These are phyloP conservation scores for Tulasnella sp. DNA, from an alignment of 768 basidiomycete species.

Conservation along the genomic window DNA sequence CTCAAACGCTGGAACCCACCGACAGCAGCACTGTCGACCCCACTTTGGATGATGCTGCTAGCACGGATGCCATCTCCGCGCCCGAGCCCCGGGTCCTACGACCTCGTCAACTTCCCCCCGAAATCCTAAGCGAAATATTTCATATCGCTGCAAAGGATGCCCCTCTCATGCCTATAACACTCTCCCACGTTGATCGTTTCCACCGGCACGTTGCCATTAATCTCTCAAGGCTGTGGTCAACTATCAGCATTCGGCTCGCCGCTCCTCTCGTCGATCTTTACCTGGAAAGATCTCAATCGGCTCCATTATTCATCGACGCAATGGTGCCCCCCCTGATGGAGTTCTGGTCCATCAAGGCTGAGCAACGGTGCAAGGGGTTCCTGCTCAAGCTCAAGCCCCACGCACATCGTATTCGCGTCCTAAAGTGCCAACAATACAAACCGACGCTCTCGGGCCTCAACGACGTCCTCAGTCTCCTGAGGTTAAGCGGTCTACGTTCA, in stretches of 20 bases:
- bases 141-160: neutral
- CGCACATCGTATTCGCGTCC: neutral
- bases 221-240: neutral
- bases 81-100: neutral
- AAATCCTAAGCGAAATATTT: neutral
- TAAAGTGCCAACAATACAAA: neutral
- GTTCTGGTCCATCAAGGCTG: neutral
- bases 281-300: neutral
- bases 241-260: neutral
- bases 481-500: neutral
- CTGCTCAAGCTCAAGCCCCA: neutral
- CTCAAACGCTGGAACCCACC: neutral
- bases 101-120: neutral
- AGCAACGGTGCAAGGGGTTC: neutral
- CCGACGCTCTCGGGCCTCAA: neutral
- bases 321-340: neutral
- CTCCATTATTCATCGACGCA: neutral
- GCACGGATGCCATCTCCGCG: neutral
- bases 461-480: neutral
- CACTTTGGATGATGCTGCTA: neutral
- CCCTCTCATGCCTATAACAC: conserved; percentile 4
- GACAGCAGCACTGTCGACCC: neutral
- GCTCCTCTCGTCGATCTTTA: neutral
- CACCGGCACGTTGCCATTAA: neutral
- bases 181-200: neutral